phyloP scores from a whole-genome alignment of 106 monocot genomes.

The Dendrobium officinale region DNA sequence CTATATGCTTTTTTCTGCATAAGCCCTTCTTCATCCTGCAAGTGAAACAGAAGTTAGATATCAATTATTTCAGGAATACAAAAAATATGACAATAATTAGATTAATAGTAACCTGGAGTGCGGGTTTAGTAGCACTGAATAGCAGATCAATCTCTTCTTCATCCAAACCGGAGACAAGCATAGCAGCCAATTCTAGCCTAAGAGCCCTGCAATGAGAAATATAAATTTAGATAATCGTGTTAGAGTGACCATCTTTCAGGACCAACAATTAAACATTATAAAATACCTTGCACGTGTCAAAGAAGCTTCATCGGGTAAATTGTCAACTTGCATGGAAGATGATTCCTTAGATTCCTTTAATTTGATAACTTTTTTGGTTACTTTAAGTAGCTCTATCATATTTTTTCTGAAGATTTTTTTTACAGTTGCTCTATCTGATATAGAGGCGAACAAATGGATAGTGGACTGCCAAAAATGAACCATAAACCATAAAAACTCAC shows the following conservation, averaged over 20 bases:
- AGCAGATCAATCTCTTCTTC: constrained; percentile 46
- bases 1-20: constrained; percentile 96
- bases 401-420: constrained; percentile 42
- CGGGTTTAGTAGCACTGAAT: constrained; percentile 55
- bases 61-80: neutral
- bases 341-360: constrained; percentile 26
- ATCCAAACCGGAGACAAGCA: constrained; percentile 71
- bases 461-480: constrained; percentile 39
- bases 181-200: constrained; percentile 65
- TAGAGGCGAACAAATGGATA: constrained; percentile 63
- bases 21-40: constrained; percentile 64
- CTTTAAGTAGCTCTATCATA: constrained; percentile 44
- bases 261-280: neutral
- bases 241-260: neutral
- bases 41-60: neutral
- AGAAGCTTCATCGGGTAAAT: constrained; percentile 23
- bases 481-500: neutral
- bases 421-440: constrained; percentile 57
- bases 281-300: constrained; percentile 35
- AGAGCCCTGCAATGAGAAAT: constrained; percentile 42
- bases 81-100: constrained; percentile 6
- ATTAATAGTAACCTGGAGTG: constrained; percentile 44
- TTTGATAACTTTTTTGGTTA: constrained; percentile 39
- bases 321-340: constrained; percentile 60
- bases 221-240: neutral